These are phyloP conservation scores for Nyctanthes arbortristis DNA, from an alignment of 257 asterid genomes.

Conservation along the genomic window DNA sequence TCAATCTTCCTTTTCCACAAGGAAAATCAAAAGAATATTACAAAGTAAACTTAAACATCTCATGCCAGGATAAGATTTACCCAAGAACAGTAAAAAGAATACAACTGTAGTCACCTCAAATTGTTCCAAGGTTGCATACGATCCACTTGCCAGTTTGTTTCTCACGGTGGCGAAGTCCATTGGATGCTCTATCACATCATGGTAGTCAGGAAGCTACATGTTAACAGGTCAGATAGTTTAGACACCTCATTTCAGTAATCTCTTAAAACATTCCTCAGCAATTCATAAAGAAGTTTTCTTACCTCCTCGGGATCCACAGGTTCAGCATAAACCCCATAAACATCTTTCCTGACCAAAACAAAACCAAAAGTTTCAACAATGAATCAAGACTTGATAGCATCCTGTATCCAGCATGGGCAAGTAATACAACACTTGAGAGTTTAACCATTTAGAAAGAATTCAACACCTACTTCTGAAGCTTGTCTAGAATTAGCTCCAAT, in stretches of 20 bases:
- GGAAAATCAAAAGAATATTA: too few relatives aligned
- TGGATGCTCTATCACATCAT: conserved; percentile 83
- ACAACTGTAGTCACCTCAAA: conserved; percentile 56
- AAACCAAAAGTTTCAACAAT: conserved; percentile 34
- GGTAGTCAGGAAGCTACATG: conserved; percentile 94
- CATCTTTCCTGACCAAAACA: conserved; percentile 79
- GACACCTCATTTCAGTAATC: conserved; percentile 9
- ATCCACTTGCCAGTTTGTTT: conserved; percentile 74
- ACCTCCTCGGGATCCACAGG: conserved; percentile 99
- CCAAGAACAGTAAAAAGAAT: background rate
- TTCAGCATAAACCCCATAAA: conserved; percentile 91
- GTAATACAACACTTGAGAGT: too few relatives aligned
- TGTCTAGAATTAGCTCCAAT: conserved; percentile 81
- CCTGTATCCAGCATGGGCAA: too few relatives aligned
- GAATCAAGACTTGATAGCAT: conserved; percentile 5
- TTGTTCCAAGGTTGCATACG: conserved; percentile 71
- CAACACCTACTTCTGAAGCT: conserved; percentile 86
- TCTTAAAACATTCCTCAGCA: conserved; percentile 13
- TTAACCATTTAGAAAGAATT: conserved; percentile 7
- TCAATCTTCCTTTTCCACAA: too few relatives aligned
- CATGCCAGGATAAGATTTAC: too few relatives aligned
- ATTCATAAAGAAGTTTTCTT: conserved; percentile 17
- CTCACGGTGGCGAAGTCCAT: conserved; percentile 98
- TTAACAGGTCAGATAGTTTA: conserved; percentile 10
- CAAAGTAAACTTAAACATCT: too few relatives aligned